Percentiles rank a stretch among this genome's conserved stretches.
These are phyloP conservation scores for Juglanconis sp. DNA, from an alignment of 2,329 filamentous ascomycete species.

Conservation along the genomic window DNA sequence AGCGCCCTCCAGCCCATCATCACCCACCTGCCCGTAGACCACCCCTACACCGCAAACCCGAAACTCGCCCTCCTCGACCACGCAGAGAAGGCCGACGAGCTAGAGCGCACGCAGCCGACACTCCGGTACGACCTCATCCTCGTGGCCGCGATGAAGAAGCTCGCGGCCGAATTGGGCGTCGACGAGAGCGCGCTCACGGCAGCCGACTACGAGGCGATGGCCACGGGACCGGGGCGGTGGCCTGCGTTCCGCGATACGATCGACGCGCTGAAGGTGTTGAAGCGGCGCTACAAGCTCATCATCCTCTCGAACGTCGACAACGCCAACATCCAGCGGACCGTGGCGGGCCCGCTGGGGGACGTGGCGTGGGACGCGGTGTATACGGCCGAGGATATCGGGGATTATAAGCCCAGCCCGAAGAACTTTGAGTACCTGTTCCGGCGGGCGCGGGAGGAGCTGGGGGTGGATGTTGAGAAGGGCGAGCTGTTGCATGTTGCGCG, in stretches of 20 bases:
- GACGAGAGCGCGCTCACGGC: constrained; percentile 25
- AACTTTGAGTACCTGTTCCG: constrained; percentile 67
- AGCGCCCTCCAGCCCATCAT: constrained; percentile 49
- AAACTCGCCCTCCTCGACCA: constrained; percentile 39
- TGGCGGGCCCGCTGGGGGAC: constrained; percentile 39
- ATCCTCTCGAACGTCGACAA: constrained; percentile 60
- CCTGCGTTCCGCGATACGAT: constrained; percentile 56
- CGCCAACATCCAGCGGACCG: constrained; percentile 32
- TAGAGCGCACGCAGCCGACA: constrained; percentile 52
- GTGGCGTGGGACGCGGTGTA: constrained; percentile 59
- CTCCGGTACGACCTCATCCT: constrained; percentile 61
- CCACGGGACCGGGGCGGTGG: constrained; percentile 50
- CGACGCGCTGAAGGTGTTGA: constrained; percentile 47
- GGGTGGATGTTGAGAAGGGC: constrained; percentile 43
- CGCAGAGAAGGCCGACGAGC: constrained; percentile 44
- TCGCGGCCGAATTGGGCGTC: constrained; percentile 43
- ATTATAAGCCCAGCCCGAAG: constrained; percentile 62
- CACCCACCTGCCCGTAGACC: constrained; percentile 35
- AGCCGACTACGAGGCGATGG: constrained; percentile 47
- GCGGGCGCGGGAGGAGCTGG: constrained; percentile 50
- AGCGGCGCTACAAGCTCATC: constrained; percentile 47
- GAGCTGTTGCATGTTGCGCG: constrained; percentile 67
- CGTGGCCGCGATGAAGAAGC: constrained; percentile 40
- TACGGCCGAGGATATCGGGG: constrained; percentile 68
- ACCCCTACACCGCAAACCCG: constrained; percentile 35